A percentile compares a stretch with the other conserved stretches of the same genome.
Evolutionary conservation across 495 filamentous ascomycete genomes (phyloP).

Genomic region (Bryoglossum gracile): DNA sequence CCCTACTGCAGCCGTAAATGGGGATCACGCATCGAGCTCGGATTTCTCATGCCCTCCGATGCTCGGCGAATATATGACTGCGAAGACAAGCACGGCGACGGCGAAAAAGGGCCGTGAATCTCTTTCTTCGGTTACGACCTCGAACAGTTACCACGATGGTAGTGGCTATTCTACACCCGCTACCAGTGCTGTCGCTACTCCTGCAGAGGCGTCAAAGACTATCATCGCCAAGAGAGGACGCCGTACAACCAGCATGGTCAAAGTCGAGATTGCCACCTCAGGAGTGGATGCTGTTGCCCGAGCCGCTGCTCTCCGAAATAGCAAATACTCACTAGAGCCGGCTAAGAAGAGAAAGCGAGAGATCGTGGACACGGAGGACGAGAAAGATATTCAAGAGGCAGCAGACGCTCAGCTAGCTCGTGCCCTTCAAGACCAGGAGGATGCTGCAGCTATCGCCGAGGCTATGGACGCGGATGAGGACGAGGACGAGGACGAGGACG

Average conservation of each 20-base stretch:
- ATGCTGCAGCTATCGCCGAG: constrained; percentile 16
- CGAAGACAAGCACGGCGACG: constrained; percentile 11
- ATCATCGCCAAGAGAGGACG: constrained; percentile 14
- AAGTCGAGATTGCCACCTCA: constrained; percentile 4
- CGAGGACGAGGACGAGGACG: too few species aligned
- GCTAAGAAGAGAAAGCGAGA: constrained; percentile 18
- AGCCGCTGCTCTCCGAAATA: constrained; percentile 36
- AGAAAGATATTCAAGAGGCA: constrained; percentile 21
- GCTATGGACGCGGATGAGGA: constrained; percentile 12
- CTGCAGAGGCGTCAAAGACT: constrained; percentile 29
- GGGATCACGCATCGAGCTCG: constrained; percentile 14
- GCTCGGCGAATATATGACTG: constrained; percentile 6
- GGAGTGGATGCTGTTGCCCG: constrained; percentile 36
- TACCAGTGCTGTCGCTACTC: constrained; percentile 62
- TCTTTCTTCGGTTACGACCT: constrained; percentile 34
- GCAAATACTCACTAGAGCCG: constrained; percentile 29
- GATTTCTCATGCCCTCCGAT: constrained; percentile 13
- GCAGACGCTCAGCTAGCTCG: constrained; percentile 32
- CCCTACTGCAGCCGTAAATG: too few species aligned
- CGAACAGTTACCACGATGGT: constrained; percentile 37
- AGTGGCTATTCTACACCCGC: constrained; percentile 67
- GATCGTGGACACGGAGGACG: constrained; percentile 25
- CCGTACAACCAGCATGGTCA: constrained; percentile 3
- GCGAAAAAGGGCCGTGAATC: constrained; percentile 10
- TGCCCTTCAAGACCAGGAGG: constrained; percentile 32